A percentile compares a stretch with the other conserved stretches of the same genome.
Evolutionary conservation across 768 basidiomycete genomes (phyloP).

Genomic region (Pleurotus djamor): DNA sequence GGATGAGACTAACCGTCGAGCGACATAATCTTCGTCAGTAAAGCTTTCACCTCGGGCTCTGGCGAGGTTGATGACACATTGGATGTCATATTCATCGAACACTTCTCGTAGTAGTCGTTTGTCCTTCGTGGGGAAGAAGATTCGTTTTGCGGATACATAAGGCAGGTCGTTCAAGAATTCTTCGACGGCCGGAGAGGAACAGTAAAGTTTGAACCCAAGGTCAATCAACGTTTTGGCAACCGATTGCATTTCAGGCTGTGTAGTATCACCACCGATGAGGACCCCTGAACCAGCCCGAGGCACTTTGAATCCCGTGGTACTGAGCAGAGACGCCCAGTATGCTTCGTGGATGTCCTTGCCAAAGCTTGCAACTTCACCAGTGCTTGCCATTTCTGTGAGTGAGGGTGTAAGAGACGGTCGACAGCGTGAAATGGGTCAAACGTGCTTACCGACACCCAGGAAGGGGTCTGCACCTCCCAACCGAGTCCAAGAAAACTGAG

Average conservation of each 20-base stretch:
- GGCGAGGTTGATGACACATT: conserved; percentile 92
- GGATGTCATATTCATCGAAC: conserved; percentile 92
- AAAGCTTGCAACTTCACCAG: conserved; percentile 96
- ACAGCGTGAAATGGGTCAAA: background rate
- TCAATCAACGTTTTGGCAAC: conserved; percentile 80
- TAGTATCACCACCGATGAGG: conserved; percentile 88
- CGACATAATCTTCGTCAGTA: conserved; percentile 95
- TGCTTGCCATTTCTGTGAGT: conserved; percentile 90
- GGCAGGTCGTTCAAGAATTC: conserved; percentile 76
- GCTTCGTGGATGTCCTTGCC: conserved; percentile 94
- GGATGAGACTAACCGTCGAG: conserved; percentile 64
- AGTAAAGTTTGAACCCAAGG: conserved; percentile 95
- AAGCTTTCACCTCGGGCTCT: conserved; percentile 71
- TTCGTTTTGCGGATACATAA: conserved; percentile 80
- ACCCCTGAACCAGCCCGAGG: conserved; percentile 85
- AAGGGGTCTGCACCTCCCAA: conserved; percentile 95
- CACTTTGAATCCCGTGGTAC: conserved; percentile 93
- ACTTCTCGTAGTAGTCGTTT: conserved; percentile 94
- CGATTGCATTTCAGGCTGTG: conserved; percentile 80
- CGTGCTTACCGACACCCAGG: conserved; percentile 82
- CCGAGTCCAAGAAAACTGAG: conserved; percentile 98
- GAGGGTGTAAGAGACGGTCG: background rate
- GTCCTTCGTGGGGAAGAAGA: conserved; percentile 95
- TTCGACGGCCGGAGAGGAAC: conserved; percentile 78
- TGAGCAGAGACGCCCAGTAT: conserved; percentile 93